These are phyloP conservation scores for Exserohilum turcica DNA, from an alignment of 2,329 filamentous ascomycete species.

Conservation along the genomic window DNA sequence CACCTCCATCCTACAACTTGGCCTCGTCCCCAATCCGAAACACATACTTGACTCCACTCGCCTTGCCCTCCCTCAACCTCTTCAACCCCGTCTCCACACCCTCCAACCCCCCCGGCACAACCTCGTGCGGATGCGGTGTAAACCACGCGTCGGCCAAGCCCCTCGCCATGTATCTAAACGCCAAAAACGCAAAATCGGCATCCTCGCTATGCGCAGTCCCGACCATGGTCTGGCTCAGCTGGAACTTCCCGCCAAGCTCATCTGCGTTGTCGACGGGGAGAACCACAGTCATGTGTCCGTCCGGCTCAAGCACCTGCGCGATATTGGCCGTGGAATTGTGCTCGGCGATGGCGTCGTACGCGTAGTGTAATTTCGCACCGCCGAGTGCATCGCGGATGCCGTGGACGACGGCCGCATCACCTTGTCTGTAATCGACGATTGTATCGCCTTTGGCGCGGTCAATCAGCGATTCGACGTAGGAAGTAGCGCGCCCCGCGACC, in stretches of 20 bases:
- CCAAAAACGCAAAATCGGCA: conserved; percentile 54
- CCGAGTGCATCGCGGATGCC: conserved; percentile 54
- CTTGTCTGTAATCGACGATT: conserved; percentile 60
- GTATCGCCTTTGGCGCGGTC: conserved; percentile 49
- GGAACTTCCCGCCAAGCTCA: conserved; percentile 49
- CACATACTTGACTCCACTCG: conserved; percentile 68
- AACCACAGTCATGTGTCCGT: conserved; percentile 48
- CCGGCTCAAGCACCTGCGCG: conserved; percentile 43
- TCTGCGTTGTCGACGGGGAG: conserved; percentile 52
- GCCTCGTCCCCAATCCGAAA: conserved; percentile 59
- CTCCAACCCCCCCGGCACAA: conserved; percentile 60
- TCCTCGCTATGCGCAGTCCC: conserved; percentile 34
- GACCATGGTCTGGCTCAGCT: conserved; percentile 47
- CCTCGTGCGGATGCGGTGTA: conserved; percentile 56
- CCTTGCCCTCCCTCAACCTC: conserved; percentile 64
- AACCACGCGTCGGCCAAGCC: conserved; percentile 59
- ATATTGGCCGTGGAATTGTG: conserved; percentile 52
- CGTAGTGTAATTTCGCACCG: conserved; percentile 55
- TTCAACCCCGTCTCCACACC: conserved; percentile 60
- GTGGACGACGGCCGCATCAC: conserved; percentile 51
- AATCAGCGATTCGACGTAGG: conserved; percentile 46
- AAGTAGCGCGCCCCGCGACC: conserved; percentile 48
- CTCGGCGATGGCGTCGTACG: conserved; percentile 64
- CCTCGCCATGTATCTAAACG: conserved; percentile 52
- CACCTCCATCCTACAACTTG: neutral